Conservation (phyloP, 176 grass and related monocot species). For the Guadua angustifolia region DNA sequence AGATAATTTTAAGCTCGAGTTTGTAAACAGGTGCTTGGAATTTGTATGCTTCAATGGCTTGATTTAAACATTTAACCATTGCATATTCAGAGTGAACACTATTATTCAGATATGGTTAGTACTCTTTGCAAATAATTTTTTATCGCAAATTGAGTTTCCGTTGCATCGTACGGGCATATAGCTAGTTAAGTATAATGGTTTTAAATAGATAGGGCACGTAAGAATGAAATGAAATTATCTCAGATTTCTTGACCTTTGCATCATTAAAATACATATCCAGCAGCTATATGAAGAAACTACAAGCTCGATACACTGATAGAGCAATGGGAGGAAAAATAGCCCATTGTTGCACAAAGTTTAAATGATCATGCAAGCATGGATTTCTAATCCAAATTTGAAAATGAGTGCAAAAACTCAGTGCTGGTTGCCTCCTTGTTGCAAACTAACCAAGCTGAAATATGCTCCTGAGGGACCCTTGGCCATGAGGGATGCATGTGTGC, state of each 20-base stretch:
- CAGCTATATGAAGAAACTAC: conserved; percentile 38
- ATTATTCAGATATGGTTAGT: too few relatives aligned
- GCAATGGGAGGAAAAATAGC: conserved; percentile 35
- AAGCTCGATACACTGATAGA: conserved; percentile 9
- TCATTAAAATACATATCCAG: conserved; percentile 36
- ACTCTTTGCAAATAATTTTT: too few relatives aligned
- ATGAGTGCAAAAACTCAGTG: conserved; percentile 32
- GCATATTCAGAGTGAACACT: too few relatives aligned
- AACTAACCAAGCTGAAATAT: conserved; percentile 76
- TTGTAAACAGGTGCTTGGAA: too few relatives aligned
- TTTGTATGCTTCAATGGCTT: too few relatives aligned
- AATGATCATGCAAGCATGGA: conserved; percentile 1
- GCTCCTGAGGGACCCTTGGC: conserved; percentile 70
- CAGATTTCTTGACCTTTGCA: conserved; percentile 31
- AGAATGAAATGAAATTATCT: conserved; percentile 37
- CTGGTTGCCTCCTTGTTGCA: conserved; percentile 72
- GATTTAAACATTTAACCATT: too few relatives aligned
- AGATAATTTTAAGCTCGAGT: too few relatives aligned
- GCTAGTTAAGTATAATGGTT: conserved; percentile 1
- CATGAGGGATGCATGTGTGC: conserved; percentile 88
- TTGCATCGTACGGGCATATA: too few relatives aligned
- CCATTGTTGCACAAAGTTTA: conserved; percentile 23
- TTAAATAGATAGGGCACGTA: neutral
- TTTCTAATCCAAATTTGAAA: conserved; percentile 9
- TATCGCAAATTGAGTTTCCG: too few relatives aligned